Evolutionary conservation across 257 asterid genomes (phyloP), one percentile per base, ranked within the genome.

Genomic region (Phtheirospermum japonicum): DNA sequence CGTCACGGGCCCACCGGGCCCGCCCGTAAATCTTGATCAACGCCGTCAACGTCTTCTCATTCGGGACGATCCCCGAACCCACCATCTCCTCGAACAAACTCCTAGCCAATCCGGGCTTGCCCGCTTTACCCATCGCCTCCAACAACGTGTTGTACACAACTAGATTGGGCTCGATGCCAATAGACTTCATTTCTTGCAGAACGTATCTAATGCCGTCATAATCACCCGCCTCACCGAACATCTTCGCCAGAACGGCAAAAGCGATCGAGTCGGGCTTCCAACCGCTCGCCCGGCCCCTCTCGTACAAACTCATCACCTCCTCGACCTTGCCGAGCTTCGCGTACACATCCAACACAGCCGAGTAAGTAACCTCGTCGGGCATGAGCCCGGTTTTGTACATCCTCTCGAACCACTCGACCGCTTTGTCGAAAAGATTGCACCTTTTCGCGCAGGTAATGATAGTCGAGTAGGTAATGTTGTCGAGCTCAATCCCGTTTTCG

Each of bases 311-410:
- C 83, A 89, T 80, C 37, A 83, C 99, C 71, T 93, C 96, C 81
- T 87, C 96, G 34, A 87, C 96, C 23, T 83, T 85, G 19, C 95
- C 85, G 59, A 82, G 64, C 71, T 85, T 86, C 0, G 99, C 95
- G 70, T 93, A 93, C 63, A 93, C 96, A 70, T 93, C 99, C 14
- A 93, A 62, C 8, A 89, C 75, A 31, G 97, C 94, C 0, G 99
- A 93, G 23, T 93, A 93, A 46, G 99, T 93, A 16, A 93, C 97
- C 71, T 93, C 99, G 73, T 93, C 99, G 16, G 99, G 99, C 87
- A 89, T 87, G 20, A 93, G 58, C 3, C 99, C 99, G 14, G 99
- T 93, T 66, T 73, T 85, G 62, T 93, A 89, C 99, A 93, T 93
- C 70, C 94, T 80, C 81, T 93, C 97, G 68, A 93, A 93, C 99